phyloP scores from a whole-genome alignment of 495 filamentous ascomycete species.

The Venustampulla echinocandica region DNA sequence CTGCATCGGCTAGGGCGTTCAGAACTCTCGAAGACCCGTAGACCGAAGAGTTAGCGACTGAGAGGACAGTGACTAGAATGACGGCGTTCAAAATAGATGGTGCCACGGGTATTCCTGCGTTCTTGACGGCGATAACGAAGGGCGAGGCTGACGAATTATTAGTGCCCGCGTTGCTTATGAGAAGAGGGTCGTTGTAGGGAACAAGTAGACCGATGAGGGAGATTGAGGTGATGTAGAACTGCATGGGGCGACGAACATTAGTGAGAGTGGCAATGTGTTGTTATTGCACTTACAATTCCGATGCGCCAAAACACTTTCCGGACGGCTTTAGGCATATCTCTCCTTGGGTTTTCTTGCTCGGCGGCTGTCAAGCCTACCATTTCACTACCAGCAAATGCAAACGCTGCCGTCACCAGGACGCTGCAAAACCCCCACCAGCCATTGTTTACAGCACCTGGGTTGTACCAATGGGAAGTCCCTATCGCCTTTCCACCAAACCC shows the following conservation, averaged over 20 bases:
- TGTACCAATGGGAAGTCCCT: slow-evolving; percentile 55
- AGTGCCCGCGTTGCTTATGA: slow-evolving; percentile 41
- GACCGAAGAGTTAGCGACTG: slow-evolving; percentile 57
- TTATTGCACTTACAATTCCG: neutral
- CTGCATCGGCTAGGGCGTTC: slow-evolving; percentile 52
- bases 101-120: slow-evolving; percentile 56
- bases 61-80: slow-evolving; percentile 62
- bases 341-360: slow-evolving; percentile 56
- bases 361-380: slow-evolving; percentile 66
- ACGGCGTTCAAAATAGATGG: slow-evolving; percentile 68
- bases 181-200: slow-evolving; percentile 40
- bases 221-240: slow-evolving; percentile 40
- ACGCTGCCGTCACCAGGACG: slow-evolving; percentile 67
- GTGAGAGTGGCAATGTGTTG: neutral
- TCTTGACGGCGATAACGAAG: slow-evolving; percentile 62
- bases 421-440: slow-evolving; percentile 65
- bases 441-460: slow-evolving; percentile 64
- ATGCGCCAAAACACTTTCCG: slow-evolving; percentile 74
- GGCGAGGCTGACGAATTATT: slow-evolving; percentile 54
- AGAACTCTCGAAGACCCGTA: slow-evolving; percentile 63
- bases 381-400: slow-evolving; percentile 66
- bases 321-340: slow-evolving; percentile 54
- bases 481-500: slow-evolving; percentile 15
- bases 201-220: slow-evolving; percentile 69
- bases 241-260: slow-evolving; percentile 21